Conservation (phyloP, 805 yeast species). For the Clavispora vitiphila region DNA sequence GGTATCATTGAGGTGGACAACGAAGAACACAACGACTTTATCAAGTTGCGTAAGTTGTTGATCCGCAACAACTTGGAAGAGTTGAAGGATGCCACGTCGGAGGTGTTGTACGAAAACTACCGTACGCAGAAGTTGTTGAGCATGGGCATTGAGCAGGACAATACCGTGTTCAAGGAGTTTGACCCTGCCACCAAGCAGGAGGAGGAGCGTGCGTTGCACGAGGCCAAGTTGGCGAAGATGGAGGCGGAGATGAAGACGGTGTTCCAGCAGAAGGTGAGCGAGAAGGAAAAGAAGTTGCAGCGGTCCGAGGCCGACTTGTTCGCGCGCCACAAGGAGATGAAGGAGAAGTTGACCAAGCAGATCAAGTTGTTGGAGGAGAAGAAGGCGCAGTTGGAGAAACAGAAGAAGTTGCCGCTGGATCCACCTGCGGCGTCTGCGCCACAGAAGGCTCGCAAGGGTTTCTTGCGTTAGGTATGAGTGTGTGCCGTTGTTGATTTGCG, state of each 20-base stretch:
- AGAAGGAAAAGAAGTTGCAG: conserved; percentile 95
- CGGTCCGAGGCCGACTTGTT: conserved; percentile 95
- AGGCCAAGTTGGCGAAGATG: conserved; percentile 88
- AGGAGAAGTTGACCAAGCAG: conserved; percentile 86
- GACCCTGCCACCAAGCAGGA: conserved; percentile 90
- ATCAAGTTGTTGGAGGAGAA: conserved; percentile 87
- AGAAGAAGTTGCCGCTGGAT: conserved; percentile 47
- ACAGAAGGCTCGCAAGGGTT: conserved; percentile 69
- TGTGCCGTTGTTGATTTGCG: not conserved
- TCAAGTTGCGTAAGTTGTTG: conserved; percentile 80
- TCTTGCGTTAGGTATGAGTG: conserved; percentile 51
- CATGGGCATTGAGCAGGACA: conserved; percentile 90
- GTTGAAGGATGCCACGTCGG: conserved; percentile 78
- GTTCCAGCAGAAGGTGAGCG: conserved; percentile 92
- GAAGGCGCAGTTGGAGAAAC: conserved; percentile 70
- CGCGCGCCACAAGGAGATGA: conserved; percentile 94
- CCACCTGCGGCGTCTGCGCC: conserved; percentile 41
- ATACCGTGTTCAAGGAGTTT: conserved; percentile 87
- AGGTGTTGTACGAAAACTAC: conserved; percentile 77
- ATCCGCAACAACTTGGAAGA: conserved; percentile 91
- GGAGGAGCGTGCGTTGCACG: conserved; percentile 90
- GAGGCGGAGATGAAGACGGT: conserved; percentile 96
- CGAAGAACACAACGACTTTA: conserved; percentile 89
- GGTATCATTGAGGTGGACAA: conserved; percentile 94
- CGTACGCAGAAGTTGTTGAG: conserved; percentile 74